Base-by-base conservation (phyloP, 1,284 basidiomycete genomes). In the Tylopilus orsonianus region DNA sequence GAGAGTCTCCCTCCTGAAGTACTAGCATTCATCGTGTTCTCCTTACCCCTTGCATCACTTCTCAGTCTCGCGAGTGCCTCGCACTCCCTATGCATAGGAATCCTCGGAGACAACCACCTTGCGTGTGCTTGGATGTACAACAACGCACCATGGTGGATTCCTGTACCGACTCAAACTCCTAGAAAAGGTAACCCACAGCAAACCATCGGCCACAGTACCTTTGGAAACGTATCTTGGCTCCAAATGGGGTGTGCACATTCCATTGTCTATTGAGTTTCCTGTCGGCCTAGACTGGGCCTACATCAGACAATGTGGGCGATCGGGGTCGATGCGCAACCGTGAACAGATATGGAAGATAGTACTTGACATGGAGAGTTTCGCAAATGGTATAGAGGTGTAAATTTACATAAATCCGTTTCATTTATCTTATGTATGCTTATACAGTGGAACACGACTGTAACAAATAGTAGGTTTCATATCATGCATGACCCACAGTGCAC, bases 321-420 rank as follows among this genome's bases (percentile, higher is more conserved):
- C 42, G 2, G 38, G 42, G 16, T 47, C 34, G 4, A 53, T 34
- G 42, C 34, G 18, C 18, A 41, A 52, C 12, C 42, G 27, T 23
- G 8, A n/a, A 30, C 13, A 38, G 18, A 38, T 52, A 30, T 46
- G 19, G 27, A 27, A 24, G 8, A 6, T 19, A 16, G 32, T 13
- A 2, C 39, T 52, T 14, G 32, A 23, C 12, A 37, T 41, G 26
- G 37, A 47, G 6, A 19, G 18, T 5, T 5, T 8, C 23, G 37
- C 27, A 29, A 23, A 52, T 35, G 12, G 32, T 13, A 8, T 29
- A 16, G 29, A 32, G 16, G 19, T 37, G 27, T 33, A 14, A 22
- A 16, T 39, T 12, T 20, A 20, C n/a, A n/a, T n/a, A n/a, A n/a
- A n/a, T n/a, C n/a, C n/a, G n/a, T n/a, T n/a, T n/a, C n/a, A n/a